Base-by-base conservation (phyloP, 192 early-diverging fungal species). In the Entophlyctis luteolus region DNA sequence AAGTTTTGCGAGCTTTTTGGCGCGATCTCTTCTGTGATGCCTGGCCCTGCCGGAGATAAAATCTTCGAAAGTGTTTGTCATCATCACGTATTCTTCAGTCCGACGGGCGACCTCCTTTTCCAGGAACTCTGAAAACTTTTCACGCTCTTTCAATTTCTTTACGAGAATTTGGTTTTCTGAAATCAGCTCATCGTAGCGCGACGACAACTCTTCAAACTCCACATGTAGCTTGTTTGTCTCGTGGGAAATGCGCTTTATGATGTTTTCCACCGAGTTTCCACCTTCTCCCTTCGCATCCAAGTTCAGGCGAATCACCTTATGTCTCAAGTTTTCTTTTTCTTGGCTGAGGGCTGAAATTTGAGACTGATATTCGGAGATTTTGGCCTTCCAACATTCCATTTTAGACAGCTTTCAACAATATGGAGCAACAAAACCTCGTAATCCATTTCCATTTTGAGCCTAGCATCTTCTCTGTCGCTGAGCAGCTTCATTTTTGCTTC, bases 11-110 rank as follows among this genome's bases (percentile, higher is more conserved):
- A 85, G 55, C 57, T 71, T 42, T 45, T 75, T 72, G 10, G 74
- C 62, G 27, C 81, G 71, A 12, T 86, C 84, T 46, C 57, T 73
- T 20, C 77, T 46, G 14, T 70, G 58, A 34, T 79, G 74, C 33
- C 58, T 58, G 29, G 84, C 83, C 14, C 84, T 53, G 10, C 73
- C 45, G 28, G 72, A 48, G 35, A 86, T 45, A 48, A 86, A 86
- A 38, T 83, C 78, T 71, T 86, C 84, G 68, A 86, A 86, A 36
- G 84, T 86, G 12, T 57, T 72, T 23, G 84, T 81, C 82, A 86
- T 84, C 35, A 68, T 55, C 2, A 56, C 35, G 62, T 68, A 86
- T 66, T 86, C 84, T 25, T 79, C 74, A 20, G 76, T 80, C 22
- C 84, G 59, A 34, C 79, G 33, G 28, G 49, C 56, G 6, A 86